Evolutionary conservation across 2,329 filamentous ascomycete species (phyloP), one percentile per base, ranked within the genome.

Genomic region (Talaromyces funiculosus): DNA sequence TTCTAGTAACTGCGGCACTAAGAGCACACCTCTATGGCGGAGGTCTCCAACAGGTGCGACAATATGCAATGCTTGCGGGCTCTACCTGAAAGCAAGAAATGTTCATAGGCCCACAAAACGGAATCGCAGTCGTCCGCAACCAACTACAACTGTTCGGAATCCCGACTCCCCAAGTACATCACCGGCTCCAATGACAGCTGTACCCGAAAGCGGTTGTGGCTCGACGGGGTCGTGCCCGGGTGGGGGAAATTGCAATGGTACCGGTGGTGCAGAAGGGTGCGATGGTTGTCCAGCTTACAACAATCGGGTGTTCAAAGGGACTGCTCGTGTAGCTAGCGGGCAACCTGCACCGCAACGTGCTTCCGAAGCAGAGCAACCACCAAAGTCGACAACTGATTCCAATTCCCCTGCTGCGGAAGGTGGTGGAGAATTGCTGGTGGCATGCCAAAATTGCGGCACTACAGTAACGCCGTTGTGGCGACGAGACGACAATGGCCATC

Each of bases 251-350:
- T 99, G 94, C 74, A 97, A 99, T 73, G 94, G 94, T 53, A 97
- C 94, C 22, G 94, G 94, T 47, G 94, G 94, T 57, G 92, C 94
- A 33, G 90, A 96, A 71, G 93, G 92, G 20, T 99, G 94, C 73
- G 92, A 90, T 72, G 94, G 94, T 12, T 99, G 94, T 71, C 94
- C 94, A 37, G 94, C 94, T 2, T 99, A 90, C 80, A 99, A 99
- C 81, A 99, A 99, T 71, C 86, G 94, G 57, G 87, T 97, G 40
- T 90, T 93, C 35, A 97, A 97, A 89, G 72, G 84, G 89, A 66
- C 86, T 80, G 59, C 79, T 86, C 58, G 79, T 81, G 66, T 66
- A 7, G 62, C 68, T 9, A 66, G 68, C 3, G 65, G 67, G 42
- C 73, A 75, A 55, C 60, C 66, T 57, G 38, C 40, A 22, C 31